A percentile compares a stretch with the other conserved stretches of the same genome.
Conservation (phyloP, 129 eudicot genomes). For the Heracleum sosnowskyi region DNA sequence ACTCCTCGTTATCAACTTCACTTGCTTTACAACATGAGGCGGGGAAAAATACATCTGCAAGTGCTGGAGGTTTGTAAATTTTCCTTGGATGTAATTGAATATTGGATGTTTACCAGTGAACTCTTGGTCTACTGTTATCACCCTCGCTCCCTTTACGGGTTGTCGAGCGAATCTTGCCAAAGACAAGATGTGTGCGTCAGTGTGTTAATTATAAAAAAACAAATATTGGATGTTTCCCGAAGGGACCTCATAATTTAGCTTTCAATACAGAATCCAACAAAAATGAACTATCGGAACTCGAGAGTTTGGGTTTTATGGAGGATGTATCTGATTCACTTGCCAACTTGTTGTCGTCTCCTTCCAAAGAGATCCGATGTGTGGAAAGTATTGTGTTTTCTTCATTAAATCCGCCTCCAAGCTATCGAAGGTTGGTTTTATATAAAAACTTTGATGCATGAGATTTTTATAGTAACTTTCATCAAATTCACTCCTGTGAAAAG, state of each 20-base stretch:
- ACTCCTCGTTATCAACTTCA: constrained; percentile 79
- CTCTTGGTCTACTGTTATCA: too few relatives aligned
- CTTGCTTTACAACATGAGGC: constrained; percentile 89
- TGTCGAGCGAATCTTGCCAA: too few relatives aligned
- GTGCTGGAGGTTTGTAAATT: constrained; percentile 56
- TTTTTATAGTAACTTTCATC: not conserved
- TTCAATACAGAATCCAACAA: constrained; percentile 41
- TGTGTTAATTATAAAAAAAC: too few relatives aligned
- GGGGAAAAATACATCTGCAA: constrained; percentile 42
- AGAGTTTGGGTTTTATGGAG: constrained; percentile 88
- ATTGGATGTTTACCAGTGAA: not conserved
- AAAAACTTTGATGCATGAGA: not conserved
- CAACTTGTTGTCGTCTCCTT: constrained; percentile 60
- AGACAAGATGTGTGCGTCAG: too few relatives aligned
- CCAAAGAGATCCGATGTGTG: constrained; percentile 88
- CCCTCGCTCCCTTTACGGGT: too few relatives aligned
- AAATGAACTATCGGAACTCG: constrained; percentile 71
- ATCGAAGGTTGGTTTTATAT: constrained; percentile 62
- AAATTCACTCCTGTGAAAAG: not conserved
- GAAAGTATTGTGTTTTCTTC: constrained; percentile 89
- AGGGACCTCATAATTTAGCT: constrained; percentile 2
- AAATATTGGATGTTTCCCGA: not conserved
- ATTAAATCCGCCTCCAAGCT: constrained; percentile 95
- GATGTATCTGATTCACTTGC: constrained; percentile 72
- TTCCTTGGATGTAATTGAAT: not conserved